phyloP scores from a whole-genome alignment of 2,329 filamentous ascomycete genomes.

The Dissoconium aciculare region DNA sequence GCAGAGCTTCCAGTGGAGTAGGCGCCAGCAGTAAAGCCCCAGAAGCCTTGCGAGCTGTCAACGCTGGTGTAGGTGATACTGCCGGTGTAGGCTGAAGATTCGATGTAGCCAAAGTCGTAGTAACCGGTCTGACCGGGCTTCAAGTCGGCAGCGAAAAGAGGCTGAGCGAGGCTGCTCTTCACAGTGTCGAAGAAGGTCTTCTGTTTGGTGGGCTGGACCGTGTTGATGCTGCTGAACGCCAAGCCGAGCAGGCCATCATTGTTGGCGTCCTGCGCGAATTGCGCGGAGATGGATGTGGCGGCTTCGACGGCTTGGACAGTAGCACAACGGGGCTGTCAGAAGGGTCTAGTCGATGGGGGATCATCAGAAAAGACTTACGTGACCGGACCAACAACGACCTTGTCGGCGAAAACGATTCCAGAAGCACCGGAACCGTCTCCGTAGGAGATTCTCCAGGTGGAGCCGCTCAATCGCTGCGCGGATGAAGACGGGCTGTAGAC shows the following conservation, averaged over 20 bases:
- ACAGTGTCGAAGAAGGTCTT: constrained; percentile 49
- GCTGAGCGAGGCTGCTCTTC: constrained; percentile 34
- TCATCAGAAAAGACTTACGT: too few species aligned
- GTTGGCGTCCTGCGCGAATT: constrained; percentile 37
- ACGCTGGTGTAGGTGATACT: constrained; percentile 41
- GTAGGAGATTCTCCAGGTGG: constrained; percentile 38
- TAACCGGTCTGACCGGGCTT: constrained; percentile 38
- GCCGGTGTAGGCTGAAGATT: constrained; percentile 42
- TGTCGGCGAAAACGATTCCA: constrained; percentile 52
- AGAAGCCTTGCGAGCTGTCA: constrained; percentile 46
- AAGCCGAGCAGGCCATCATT: constrained; percentile 48
- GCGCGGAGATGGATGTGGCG: constrained; percentile 41
- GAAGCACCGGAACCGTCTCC: constrained; percentile 49
- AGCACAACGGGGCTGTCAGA: too few species aligned
- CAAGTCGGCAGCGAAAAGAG: constrained; percentile 43
- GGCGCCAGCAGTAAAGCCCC: constrained; percentile 43
- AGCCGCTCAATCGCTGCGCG: constrained; percentile 23
- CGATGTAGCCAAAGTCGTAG: constrained; percentile 46
- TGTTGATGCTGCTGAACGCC: constrained; percentile 46
- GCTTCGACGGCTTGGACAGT: constrained; percentile 50
- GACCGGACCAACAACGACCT: constrained; percentile 45
- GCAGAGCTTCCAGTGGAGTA: constrained; percentile 38
- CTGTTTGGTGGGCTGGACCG: constrained; percentile 35
- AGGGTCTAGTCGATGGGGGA: too few species aligned
- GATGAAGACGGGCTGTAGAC: constrained; percentile 40